Evolutionary conservation across 768 basidiomycete species (phyloP).

Genomic region (Postia placenta): DNA sequence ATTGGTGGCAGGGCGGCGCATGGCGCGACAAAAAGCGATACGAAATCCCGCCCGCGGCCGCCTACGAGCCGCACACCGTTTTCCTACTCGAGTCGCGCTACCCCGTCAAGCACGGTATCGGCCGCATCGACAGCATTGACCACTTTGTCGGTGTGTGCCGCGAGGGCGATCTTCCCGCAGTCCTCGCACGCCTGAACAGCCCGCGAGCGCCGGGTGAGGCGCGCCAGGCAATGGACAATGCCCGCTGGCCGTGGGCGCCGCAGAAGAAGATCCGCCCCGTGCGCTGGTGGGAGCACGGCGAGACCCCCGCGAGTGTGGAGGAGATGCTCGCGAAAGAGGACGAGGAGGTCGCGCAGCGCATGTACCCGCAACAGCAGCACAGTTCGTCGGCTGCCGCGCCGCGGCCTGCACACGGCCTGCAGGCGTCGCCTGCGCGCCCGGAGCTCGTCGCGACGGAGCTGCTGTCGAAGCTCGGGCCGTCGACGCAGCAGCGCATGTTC

Average conservation of each 20-base stretch:
- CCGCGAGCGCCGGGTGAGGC: slow-evolving; percentile 6
- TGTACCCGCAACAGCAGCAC: not conserved
- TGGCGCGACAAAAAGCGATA: slow-evolving; percentile 23
- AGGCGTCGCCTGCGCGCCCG: not conserved
- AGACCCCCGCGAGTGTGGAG: slow-evolving; percentile 18
- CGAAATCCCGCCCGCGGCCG: slow-evolving; percentile 25
- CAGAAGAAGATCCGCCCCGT: slow-evolving; percentile 9
- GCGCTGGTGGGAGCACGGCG: slow-evolving; percentile 26
- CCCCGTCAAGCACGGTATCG: slow-evolving; percentile 22
- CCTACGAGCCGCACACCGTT: slow-evolving; percentile 35
- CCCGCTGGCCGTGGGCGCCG: slow-evolving; percentile 30
- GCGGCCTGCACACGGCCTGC: not conserved
- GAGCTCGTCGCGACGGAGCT: slow-evolving; percentile 1
- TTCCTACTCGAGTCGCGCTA: slow-evolving; percentile 33
- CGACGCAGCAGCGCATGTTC: slow-evolving; percentile 9
- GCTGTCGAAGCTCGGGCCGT: not conserved
- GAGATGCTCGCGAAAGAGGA: slow-evolving; percentile 6
- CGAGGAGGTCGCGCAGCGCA: not conserved
- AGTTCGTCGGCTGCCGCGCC: no score
- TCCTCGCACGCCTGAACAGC: slow-evolving; percentile 29
- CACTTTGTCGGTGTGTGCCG: slow-evolving; percentile 30
- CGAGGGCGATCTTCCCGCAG: slow-evolving; percentile 24
- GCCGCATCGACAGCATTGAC: slow-evolving; percentile 25
- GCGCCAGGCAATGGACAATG: slow-evolving; percentile 30
- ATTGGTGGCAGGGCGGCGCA: slow-evolving; percentile 31